Conservation (phyloP, 345 rosid genomes). For the Rhodamnia argentea region DNA sequence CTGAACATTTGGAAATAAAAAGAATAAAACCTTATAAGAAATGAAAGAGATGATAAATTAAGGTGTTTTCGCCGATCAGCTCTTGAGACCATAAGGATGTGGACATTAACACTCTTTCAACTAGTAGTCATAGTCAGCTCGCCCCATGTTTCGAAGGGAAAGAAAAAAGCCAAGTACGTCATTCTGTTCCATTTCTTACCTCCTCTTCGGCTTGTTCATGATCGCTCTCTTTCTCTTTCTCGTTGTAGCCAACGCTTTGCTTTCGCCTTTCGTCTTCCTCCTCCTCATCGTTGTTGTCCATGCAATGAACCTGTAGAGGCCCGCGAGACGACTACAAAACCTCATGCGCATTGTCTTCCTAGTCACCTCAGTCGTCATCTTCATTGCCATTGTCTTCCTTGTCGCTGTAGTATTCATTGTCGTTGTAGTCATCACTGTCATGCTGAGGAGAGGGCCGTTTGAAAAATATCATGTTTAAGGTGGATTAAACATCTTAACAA, state of each 20-base stretch:
- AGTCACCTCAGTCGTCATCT: slow-evolving; percentile 13
- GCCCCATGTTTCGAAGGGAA: neutral
- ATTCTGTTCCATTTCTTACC: neutral
- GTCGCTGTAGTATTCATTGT: slow-evolving; percentile 34
- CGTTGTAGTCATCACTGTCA: neutral
- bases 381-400: slow-evolving; percentile 36
- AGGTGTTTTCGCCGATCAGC: neutral
- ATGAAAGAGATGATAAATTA: rapidly evolving
- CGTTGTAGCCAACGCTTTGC: neutral
- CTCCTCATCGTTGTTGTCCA: neutral
- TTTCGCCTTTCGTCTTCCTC: neutral
- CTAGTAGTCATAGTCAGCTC: neutral
- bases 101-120: neutral
- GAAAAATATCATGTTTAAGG: neutral
- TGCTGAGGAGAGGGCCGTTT: neutral
- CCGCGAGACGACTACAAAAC: slow-evolving; percentile 9
- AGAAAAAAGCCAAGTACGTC: neutral
- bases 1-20: neutral
- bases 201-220: neutral
- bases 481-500: neutral
- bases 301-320: neutral
- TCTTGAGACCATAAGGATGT: neutral
- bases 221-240: neutral
- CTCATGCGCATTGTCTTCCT: slow-evolving; percentile 3
- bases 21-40: neutral